A percentile compares a stretch with the other conserved stretches of the same genome.
phyloP scores from a whole-genome alignment of 805 yeast species.

The Saturnispora mendoncae region DNA sequence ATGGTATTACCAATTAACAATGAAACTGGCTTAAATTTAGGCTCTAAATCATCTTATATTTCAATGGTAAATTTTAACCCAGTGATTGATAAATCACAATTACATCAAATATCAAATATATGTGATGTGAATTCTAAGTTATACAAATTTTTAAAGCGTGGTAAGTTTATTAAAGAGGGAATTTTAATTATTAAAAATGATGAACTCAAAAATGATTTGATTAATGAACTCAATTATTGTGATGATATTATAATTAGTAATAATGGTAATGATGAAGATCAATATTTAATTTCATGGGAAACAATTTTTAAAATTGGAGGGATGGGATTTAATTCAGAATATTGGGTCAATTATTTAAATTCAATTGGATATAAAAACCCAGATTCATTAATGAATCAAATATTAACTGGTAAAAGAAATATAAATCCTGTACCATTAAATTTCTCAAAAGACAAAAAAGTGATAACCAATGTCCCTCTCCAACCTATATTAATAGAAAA shows the following conservation, averaged over 20 bases:
- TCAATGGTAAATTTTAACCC: slow-evolving; percentile 4
- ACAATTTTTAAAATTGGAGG: neutral
- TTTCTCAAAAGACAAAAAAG: too few species aligned
- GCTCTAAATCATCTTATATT: neutral
- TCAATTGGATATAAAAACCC: neutral
- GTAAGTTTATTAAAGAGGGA: too few species aligned
- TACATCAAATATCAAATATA: neutral
- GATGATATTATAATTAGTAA: too few species aligned
- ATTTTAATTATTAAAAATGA: neutral
- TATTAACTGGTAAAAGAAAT: neutral
- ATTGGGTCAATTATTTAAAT: slow-evolving; percentile 2
- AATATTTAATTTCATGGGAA: neutral
- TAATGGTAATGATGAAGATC: neutral
- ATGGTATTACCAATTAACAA: neutral
- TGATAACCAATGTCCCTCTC: too few species aligned
- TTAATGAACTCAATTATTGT: neutral
- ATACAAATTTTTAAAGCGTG: too few species aligned
- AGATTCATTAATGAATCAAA: neutral
- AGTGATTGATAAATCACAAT: neutral
- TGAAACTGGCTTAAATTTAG: slow-evolving; percentile 3
- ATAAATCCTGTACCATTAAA: neutral
- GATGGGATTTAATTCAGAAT: neutral
- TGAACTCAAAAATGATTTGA: neutral
- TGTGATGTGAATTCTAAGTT: too few species aligned
- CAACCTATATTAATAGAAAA: too few species aligned